Evolutionary conservation across 331 rosid genomes (phyloP), one percentile per base, ranked within the genome.

Genomic region (Telfairia occidentalis): DNA sequence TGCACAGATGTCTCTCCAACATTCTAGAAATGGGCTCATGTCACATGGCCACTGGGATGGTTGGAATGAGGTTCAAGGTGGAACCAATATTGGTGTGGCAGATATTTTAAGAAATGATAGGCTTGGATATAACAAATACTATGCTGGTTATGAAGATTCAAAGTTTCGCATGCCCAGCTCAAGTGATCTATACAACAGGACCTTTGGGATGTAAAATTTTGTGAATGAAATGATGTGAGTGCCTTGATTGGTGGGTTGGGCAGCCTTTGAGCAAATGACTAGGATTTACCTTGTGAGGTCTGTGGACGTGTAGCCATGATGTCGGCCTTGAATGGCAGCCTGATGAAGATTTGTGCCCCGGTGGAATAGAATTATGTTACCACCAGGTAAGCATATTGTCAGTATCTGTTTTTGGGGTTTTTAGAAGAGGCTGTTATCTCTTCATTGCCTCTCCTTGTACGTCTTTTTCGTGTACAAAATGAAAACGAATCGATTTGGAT

Each of bases 41-140:
- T 69, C 96, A 70, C 91, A 86, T 83, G 92, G 97, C 46, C 92
- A 89, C 63, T 90, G 92, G 94, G 96, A 87, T 79, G 87, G 90
- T 69, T 89, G 98, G 97, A 93, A 83, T 81, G 89, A 90, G 63
- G 78, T 84, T 78, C 92, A 88, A 77, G 83, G 84, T 58, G 92
- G 90, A 73, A 89, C 78, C 78, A 65, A 67, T 75, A 10, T 85
- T 49, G 84, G 86, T 24, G 85, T 90, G 86, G 88, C 96, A 1
- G 98, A 90, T 65, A 83, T 89, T 66, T 81, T 88, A 45, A 85
- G 98, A 79, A 90, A 90, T 76, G 98, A 90, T 58, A 88, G 96
- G 74, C 84, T 82, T 70, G 98, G 90, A 63, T 87, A 65, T 74
- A 88, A 83, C 61, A 93, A 90, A 79, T 83, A 85, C 73, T 89